A percentile compares a stretch with the other conserved stretches of the same genome.
Conservation (phyloP, 306 rosid species). For the Dicorynia guianensis region DNA sequence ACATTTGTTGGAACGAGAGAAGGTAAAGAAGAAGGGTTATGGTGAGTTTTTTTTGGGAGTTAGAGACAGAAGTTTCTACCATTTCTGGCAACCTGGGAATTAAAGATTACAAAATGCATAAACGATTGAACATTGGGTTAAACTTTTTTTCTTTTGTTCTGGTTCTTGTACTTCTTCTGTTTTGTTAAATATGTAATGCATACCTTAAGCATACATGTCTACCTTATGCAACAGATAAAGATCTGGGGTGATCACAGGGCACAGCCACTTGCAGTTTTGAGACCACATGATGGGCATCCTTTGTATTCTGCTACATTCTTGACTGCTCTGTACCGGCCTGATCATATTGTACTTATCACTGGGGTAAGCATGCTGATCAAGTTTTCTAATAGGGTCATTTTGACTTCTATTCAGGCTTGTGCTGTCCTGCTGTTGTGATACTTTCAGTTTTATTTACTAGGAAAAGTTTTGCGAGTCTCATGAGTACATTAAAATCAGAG, state of each 20-base stretch:
- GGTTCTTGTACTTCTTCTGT: too few species aligned
- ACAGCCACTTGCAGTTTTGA: slow-evolving; percentile 79
- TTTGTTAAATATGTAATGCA: slow-evolving; percentile 25
- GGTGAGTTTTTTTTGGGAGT: too few species aligned
- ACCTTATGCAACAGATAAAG: slow-evolving; percentile 68
- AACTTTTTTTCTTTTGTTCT: too few species aligned
- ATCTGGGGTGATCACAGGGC: slow-evolving; percentile 94
- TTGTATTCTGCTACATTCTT: slow-evolving; percentile 90
- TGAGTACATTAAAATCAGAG: too few species aligned
- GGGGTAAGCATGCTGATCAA: slow-evolving; percentile 61
- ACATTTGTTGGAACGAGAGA: too few species aligned
- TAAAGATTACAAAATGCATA: too few species aligned
- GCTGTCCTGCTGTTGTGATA: not conserved
- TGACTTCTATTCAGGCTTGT: slow-evolving; percentile 8
- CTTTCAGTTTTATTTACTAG: too few species aligned
- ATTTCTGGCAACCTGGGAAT: too few species aligned
- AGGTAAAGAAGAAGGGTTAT: too few species aligned
- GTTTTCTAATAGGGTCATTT: slow-evolving; percentile 4
- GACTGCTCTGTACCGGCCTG: slow-evolving; percentile 86
- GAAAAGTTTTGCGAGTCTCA: too few species aligned
- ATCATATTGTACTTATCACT: slow-evolving; percentile 90
- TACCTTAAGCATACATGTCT: slow-evolving; percentile 22
- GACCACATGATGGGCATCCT: slow-evolving; percentile 88
- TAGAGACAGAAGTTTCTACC: too few species aligned
- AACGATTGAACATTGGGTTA: too few species aligned